Base-by-base conservation (phyloP, 768 basidiomycete genomes). In the Suillus tomentosus region DNA sequence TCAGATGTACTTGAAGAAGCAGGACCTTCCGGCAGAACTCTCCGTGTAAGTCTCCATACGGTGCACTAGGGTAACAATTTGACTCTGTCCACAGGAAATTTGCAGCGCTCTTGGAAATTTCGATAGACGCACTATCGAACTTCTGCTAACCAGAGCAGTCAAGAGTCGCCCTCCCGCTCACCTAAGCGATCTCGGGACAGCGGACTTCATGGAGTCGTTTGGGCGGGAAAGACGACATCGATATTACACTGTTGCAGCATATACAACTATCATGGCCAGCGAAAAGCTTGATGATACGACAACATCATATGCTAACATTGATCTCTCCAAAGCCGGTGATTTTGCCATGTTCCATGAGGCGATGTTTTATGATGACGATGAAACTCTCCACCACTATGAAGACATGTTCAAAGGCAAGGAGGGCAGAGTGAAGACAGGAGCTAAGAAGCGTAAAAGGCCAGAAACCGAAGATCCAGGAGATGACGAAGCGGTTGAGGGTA, bases 141-240 rank as follows among this genome's bases (percentile, higher is more conserved):
- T 93, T n/a, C 77, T 94, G 31, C 82, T 95, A 39, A 81, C 83
- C 17, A 85, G 90, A 51, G 85, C 90, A 24, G 87, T 87, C 67
- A 87, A 82, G 70, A 80, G 72, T 64, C 80, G 79, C 11, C 86
- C 88, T 15, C 94, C 94, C 5, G 65, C 84, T 6, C 92, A 94
- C 73, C 83, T 95, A 15, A 79, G 80, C 60, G 91, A 95, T 73
- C 79, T 92, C 47, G 83, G 86, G 34, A 84, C 93, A 58, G 83
- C 84, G 24, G 85, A 87, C 43, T 74, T 92, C 36, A 89, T 90
- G 83, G 96, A 97, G 76, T 92, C 87, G 1, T 81, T 83, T 66
- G 93, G 93, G 5, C 87, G 94, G 42, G 93, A 98, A 77, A 88
- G 94, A 36, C 89, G 94, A 27, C 87, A 94, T 73, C 84, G 94